These are phyloP conservation scores for Ganoderma leucocontextum DNA, from an alignment of 1,284 basidiomycete species.

Conservation along the genomic window DNA sequence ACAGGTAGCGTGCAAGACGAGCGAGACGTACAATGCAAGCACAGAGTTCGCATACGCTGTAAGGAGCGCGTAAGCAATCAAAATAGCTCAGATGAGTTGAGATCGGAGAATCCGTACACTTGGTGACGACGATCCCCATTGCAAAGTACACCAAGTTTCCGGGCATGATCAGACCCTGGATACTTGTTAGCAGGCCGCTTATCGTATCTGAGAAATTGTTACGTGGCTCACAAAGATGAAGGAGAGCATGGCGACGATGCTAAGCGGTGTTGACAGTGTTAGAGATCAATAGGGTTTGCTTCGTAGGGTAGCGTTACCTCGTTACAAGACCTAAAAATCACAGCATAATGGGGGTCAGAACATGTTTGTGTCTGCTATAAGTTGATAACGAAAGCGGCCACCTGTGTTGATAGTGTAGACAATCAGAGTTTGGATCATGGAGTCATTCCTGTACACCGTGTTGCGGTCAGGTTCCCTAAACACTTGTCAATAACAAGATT, in stretches of 20 bases:
- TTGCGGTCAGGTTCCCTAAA: not conserved
- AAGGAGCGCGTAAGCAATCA: not conserved
- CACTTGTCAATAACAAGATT: not conserved
- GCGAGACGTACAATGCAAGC: not conserved
- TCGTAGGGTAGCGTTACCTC: not conserved
- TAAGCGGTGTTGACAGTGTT: not conserved
- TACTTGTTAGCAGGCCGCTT: not conserved
- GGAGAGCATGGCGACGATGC: not conserved
- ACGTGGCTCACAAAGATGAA: not conserved
- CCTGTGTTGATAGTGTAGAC: conserved; percentile 11
- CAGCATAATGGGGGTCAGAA: not conserved
- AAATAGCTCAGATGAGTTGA: not conserved
- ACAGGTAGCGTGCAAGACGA: not conserved
- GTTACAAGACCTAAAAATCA: not conserved
- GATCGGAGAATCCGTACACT: not conserved
- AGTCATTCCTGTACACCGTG: not conserved
- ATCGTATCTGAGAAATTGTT: not conserved
- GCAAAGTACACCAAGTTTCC: conserved; percentile 3
- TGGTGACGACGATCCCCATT: not conserved
- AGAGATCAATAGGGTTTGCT: not conserved
- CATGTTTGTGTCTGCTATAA: not conserved
- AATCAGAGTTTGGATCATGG: conserved; percentile 1
- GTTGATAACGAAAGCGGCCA: not conserved
- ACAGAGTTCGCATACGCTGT: conserved; percentile 7
- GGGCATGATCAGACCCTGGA: not conserved